These are phyloP conservation scores for Paspalum vaginatum DNA, from an alignment of 176 grass and related monocot genomes.

Conservation along the genomic window DNA sequence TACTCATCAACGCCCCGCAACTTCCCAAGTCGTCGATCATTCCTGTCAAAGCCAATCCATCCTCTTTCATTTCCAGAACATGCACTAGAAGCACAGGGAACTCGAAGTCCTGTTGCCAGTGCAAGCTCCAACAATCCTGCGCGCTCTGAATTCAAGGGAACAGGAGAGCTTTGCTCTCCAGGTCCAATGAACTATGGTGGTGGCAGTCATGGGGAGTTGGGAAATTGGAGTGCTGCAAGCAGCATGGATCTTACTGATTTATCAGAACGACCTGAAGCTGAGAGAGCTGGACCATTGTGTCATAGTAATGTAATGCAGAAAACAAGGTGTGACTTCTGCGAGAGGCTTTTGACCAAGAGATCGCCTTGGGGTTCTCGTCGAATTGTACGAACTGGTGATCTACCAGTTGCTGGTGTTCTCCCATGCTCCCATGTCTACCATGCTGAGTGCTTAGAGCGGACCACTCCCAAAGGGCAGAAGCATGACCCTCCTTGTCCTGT, in stretches of 20 bases:
- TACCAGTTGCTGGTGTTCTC: constrained; percentile 69
- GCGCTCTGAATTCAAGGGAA: constrained; percentile 37
- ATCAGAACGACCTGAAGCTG: constrained; percentile 49
- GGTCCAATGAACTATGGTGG: constrained; percentile 37
- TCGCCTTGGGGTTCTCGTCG: constrained; percentile 72
- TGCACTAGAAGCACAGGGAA: constrained; percentile 39
- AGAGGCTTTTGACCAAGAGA: constrained; percentile 62
- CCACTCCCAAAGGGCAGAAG: constrained; percentile 64
- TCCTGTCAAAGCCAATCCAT: constrained; percentile 73
- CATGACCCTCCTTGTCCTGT: constrained; percentile 73
- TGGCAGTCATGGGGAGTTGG: constrained; percentile 42
- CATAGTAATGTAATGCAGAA: constrained; percentile 36
- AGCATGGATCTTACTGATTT: constrained; percentile 63
- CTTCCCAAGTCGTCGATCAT: constrained; percentile 59
- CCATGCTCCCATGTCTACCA: constrained; percentile 84
- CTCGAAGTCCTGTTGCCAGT: constrained; percentile 12
- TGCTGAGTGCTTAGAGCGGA: constrained; percentile 76
- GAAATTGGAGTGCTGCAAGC: constrained; percentile 55
- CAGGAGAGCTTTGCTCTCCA: constrained; percentile 38
- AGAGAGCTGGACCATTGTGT: constrained; percentile 13
- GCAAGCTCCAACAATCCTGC: constrained; percentile 37
- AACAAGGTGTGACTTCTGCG: constrained; percentile 66
- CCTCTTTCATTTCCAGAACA: constrained; percentile 69
- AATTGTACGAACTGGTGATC: constrained; percentile 71
- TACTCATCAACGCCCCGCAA: constrained; percentile 53